Evolutionary conservation across 306 rosid species (phyloP).

Genomic region (Castanea crenata): DNA sequence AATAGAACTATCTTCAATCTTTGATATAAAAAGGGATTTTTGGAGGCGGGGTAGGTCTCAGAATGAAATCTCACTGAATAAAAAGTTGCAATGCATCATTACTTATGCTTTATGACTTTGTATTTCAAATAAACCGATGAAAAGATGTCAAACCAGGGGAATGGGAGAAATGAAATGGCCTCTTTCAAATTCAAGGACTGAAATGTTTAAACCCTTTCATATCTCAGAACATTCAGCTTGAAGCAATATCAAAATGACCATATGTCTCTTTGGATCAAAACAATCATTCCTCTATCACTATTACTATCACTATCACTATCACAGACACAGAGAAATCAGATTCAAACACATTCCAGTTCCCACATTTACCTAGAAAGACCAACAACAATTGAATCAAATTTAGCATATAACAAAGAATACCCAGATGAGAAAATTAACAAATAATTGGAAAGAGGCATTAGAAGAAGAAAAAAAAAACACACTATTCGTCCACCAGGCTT

Average conservation of each 20-base stretch:
- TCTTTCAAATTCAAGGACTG: not conserved
- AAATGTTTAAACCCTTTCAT: not conserved
- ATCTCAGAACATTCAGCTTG: not conserved
- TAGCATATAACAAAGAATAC: not conserved
- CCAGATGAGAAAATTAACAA: conserved; percentile 12
- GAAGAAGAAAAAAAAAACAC: not conserved
- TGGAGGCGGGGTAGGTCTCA: not conserved
- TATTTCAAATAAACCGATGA: not conserved
- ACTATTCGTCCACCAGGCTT: not conserved
- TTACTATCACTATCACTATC: not conserved
- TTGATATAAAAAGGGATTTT: not conserved
- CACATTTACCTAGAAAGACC: not conserved
- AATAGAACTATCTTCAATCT: not conserved
- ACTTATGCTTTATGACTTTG: not conserved
- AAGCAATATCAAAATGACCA: not conserved
- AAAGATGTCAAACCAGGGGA: not conserved
- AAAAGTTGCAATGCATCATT: not conserved
- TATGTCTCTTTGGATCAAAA: not conserved
- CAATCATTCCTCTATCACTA: conserved; percentile 1
- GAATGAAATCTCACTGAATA: not conserved
- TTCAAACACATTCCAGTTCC: not conserved
- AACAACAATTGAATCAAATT: not conserved
- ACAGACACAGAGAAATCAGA: not conserved
- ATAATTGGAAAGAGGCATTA: not conserved
- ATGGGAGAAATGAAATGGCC: not conserved